Evolutionary conservation across 768 basidiomycete genomes (phyloP).

Genomic region (Gautieria morchelliformis): DNA sequence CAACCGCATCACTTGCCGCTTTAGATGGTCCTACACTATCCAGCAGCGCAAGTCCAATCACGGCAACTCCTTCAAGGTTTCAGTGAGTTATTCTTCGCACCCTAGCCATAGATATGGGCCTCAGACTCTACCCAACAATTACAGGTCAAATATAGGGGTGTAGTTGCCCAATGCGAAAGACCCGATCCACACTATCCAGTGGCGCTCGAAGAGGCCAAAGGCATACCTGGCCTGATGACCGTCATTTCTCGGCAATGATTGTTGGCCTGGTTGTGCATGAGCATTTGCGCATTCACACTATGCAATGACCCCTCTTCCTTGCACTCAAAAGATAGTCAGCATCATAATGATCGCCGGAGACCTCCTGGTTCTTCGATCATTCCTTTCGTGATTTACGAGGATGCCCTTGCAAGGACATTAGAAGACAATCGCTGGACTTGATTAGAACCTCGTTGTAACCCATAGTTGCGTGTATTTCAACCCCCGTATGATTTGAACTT

Average conservation of each 20-base stretch:
- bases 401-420: too few relatives aligned
- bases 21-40: slow-evolving; percentile 59
- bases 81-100: slow-evolving; percentile 37
- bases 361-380: too few relatives aligned
- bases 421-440: too few relatives aligned
- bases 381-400: too few relatives aligned
- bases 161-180: slow-evolving; percentile 40
- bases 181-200: slow-evolving; percentile 56
- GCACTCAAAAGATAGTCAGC: too few relatives aligned
- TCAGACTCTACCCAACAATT: background rate
- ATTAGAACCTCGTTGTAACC: too few relatives aligned
- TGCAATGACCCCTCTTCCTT: too few relatives aligned
- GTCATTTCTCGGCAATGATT: slow-evolving; percentile 26
- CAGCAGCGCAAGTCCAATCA: slow-evolving; percentile 39
- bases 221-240: slow-evolving; percentile 70
- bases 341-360: too few relatives aligned
- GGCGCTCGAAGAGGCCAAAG: slow-evolving; percentile 46
- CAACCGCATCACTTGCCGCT: background rate
- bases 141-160: slow-evolving; percentile 57
- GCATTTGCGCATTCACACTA: too few relatives aligned
- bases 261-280: background rate
- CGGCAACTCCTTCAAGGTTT: slow-evolving; percentile 48
- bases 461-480: too few relatives aligned
- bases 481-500: too few relatives aligned
- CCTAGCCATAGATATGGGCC: background rate